phyloP scores from a whole-genome alignment of 306 rosid species.

The Prunus mongolica region DNA sequence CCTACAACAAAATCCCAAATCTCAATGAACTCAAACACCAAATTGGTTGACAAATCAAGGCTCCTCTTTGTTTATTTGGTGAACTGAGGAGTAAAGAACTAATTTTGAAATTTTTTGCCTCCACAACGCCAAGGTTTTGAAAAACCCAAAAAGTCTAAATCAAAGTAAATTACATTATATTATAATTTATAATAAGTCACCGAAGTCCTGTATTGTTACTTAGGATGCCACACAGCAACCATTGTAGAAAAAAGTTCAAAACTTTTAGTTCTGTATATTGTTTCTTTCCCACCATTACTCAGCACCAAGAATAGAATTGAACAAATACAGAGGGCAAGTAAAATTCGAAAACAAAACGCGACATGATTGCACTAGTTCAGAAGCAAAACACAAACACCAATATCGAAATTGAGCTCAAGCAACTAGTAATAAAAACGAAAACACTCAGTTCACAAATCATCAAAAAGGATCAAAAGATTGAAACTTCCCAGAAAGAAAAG shows the following conservation, averaged over 20 bases:
- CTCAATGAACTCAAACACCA: conserved; percentile 3
- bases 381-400: neutral
- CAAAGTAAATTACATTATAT: neutral
- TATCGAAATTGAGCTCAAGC: neutral
- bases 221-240: neutral
- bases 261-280: neutral
- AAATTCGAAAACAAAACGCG: neutral
- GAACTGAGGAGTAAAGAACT: neutral
- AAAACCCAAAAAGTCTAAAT: neutral
- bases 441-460: neutral
- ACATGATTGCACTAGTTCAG: neutral
- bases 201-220: neutral
- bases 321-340: neutral
- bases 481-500: neutral
- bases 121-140: neutral
- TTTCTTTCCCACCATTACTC: neutral
- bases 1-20: conserved; percentile 43
- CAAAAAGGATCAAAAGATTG: neutral
- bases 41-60: neutral
- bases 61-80: neutral
- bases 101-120: neutral
- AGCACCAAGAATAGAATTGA: neutral
- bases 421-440: neutral
- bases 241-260: neutral
- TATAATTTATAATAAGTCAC: neutral